Conservation (phyloP, 116 monocot genomes). For the Posidonia oceanica region DNA sequence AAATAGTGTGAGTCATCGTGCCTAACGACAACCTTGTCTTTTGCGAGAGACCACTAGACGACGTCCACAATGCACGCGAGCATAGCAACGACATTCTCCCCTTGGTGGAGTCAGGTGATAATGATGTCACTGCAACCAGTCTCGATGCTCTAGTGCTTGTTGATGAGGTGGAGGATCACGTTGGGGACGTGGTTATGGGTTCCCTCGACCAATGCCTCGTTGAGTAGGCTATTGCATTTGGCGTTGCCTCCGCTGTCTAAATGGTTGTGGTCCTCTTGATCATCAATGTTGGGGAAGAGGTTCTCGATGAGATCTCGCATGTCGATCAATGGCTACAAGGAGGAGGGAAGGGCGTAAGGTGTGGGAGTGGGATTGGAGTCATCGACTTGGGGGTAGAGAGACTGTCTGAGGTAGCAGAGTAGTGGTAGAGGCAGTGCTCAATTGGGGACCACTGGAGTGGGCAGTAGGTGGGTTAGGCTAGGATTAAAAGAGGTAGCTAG, state of each 20-base stretch:
- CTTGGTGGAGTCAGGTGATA: slow-evolving; percentile 44
- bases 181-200: slow-evolving; percentile 49
- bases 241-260: background rate
- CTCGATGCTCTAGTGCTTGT: slow-evolving; percentile 43
- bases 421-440: no score
- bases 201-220: slow-evolving; percentile 44
- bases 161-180: slow-evolving; percentile 85
- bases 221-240: background rate
- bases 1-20: slow-evolving; percentile 84
- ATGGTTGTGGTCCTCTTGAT: background rate
- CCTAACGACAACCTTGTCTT: slow-evolving; percentile 55
- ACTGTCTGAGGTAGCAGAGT: slow-evolving; percentile 24
- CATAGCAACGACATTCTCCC: slow-evolving; percentile 42
- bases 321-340: slow-evolving; percentile 4
- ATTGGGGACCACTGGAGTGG: no score
- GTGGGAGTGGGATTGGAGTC: slow-evolving; percentile 2
- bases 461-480: no score
- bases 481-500: no score
- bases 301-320: slow-evolving; percentile 28
- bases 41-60: slow-evolving; percentile 81
- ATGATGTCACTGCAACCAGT: slow-evolving; percentile 61
- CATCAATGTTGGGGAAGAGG: slow-evolving; percentile 27
- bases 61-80: slow-evolving; percentile 40
- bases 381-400: slow-evolving; percentile 13
- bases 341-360: slow-evolving; percentile 2